Evolutionary conservation across 2,329 filamentous ascomycete species (phyloP), one percentile per base, ranked within the genome.

Genomic region (Cordyceps pruinosa): DNA sequence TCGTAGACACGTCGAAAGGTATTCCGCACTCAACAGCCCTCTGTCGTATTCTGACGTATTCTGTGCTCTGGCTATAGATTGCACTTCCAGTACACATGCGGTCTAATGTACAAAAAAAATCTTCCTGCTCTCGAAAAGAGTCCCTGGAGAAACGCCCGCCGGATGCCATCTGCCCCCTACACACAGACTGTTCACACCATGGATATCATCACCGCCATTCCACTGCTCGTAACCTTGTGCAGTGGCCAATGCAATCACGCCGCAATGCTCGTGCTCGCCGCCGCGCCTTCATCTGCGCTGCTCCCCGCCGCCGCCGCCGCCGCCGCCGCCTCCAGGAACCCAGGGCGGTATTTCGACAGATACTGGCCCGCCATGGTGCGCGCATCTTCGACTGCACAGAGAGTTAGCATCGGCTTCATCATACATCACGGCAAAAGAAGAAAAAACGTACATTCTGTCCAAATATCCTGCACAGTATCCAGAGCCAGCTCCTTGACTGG

Each of bases 381-480:
- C 8, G 84, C 79, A 63, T 87, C 84, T 66, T 86, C 83, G 61
- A 82, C 81, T 85, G 59, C 25, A 41, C 44, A 12, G 48, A 23
- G 12, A 19, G 12, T 54, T 37, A 46, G 51, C 41, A 54, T 32
- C 25, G 28, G 4, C n/a, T 41, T 17, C n/a, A 42, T 15, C 30
- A 26, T 23, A 32, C 32, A 30, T 23, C 17, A 44, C 13, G 58
- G 49, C 28, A 46, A 54, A 17, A 17, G 23, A 19, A 39, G 44
- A 54, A 17, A 17, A 21, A 19, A 39, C 83, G 74, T 73, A 85
- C 83, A 87, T 59, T 85, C 84, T 17, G 76, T 73, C 83, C 84
- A 88, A 60, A 88, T 83, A 60, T 83, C 83, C 65, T 86, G 81
- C 56, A 88, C 80, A 1, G 81, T 80, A 65, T 87, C 83, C 46